phyloP scores from a whole-genome alignment of 1,284 basidiomycete species.

The Puccinia horiana region DNA sequence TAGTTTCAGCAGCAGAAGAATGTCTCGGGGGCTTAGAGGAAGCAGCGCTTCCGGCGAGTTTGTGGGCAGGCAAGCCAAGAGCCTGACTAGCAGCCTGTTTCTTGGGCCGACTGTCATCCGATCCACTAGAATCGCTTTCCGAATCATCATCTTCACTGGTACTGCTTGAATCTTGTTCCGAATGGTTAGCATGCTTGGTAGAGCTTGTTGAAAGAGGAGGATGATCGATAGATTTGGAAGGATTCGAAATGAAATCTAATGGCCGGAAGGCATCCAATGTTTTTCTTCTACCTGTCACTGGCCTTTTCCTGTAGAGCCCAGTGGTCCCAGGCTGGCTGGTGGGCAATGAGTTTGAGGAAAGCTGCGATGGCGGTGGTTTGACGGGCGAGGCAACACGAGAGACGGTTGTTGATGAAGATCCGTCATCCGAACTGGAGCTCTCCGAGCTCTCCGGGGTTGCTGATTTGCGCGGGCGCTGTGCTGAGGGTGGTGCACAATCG shows the following conservation, averaged over 20 bases:
- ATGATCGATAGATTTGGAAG: not conserved
- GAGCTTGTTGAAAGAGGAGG: not conserved
- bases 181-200: not conserved
- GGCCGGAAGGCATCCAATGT: conserved; percentile 22
- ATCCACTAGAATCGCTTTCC: conserved; percentile 5
- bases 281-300: not conserved
- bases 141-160: not conserved
- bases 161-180: not conserved
- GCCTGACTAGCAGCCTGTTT: not conserved
- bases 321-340: not conserved
- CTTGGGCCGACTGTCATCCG: not conserved
- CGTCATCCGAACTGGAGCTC: conserved; percentile 8
- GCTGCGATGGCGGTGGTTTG: not conserved
- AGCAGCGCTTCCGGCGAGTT: conserved; percentile 4
- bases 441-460: not conserved
- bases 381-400: not conserved
- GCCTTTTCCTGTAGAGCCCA: not conserved
- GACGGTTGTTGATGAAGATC: not conserved
- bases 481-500: conserved; percentile 16
- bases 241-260: conserved; percentile 1
- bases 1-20: not conserved
- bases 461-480: not conserved
- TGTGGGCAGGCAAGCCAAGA: conserved; percentile 20
- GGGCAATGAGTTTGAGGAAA: not conserved
- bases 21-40: not conserved